phyloP scores from a whole-genome alignment of 345 rosid species.

The Chamaenerion angustifolium region DNA sequence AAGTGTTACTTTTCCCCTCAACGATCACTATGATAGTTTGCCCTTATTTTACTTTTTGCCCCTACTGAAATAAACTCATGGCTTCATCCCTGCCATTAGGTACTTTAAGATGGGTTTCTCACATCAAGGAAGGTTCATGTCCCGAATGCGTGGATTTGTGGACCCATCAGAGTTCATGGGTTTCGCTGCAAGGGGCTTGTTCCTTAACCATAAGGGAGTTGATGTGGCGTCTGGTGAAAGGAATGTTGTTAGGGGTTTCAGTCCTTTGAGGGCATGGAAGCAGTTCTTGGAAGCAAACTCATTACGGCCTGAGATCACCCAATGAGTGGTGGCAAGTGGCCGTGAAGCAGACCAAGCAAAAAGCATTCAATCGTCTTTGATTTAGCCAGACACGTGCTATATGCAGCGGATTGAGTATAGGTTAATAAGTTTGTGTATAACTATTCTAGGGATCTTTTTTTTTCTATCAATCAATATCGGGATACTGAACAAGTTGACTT shows the following conservation, averaged over 20 bases:
- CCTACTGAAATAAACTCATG: no score
- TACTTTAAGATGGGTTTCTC: conserved; percentile 19
- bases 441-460: no score
- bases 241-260: conserved; percentile 2
- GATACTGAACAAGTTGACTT: no score
- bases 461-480: no score
- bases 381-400: not conserved
- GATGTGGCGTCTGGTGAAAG: conserved; percentile 5
- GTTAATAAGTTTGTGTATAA: no score
- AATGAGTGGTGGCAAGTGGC: conserved; percentile 1
- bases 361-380: no score
- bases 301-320: conserved; percentile 15
- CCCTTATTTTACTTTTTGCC: no score
- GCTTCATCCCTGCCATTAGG: no score
- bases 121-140: conserved; percentile 19
- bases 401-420: no score
- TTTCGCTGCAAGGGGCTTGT: conserved; percentile 64
- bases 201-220: conserved; percentile 17
- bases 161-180: conserved; percentile 56
- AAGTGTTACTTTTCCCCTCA: no score
- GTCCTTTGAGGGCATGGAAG: conserved; percentile 54
- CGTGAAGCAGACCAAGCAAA: not conserved
- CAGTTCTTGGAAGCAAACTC: conserved; percentile 26
- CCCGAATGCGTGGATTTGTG: conserved; percentile 35
- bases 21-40: no score